Base-by-base conservation (phyloP, 768 basidiomycete genomes). In the Coprinopsis cinerea region DNA sequence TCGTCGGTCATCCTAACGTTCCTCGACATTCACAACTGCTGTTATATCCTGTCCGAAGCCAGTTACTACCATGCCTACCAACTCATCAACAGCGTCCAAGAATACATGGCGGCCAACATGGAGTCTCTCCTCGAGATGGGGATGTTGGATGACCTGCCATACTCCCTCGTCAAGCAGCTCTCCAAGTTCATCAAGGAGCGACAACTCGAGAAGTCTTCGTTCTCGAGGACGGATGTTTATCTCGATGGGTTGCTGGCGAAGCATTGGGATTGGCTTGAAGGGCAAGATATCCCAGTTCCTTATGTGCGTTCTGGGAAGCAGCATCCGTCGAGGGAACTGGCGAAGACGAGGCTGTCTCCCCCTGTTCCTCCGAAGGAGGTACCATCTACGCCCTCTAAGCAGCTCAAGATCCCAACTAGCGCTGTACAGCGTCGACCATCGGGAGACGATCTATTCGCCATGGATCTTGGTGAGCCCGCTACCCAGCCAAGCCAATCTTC, bases 121-220 rank as follows among this genome's bases (percentile, higher is more conserved):
- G 96, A 99, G 64, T 81, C 83, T 0, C 75, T 96, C 44, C 76
- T 99, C 17, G 92, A 97, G 60, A 74, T 73, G 27, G 77, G 78
- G 15, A 77, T 94, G 58, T 76, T 99, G 20, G 88, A 93, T 50
- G 85, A 85, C 45, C 74, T 95, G 30, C 73, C 83, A 1, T 60
- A 71, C 15, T 73, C 76, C 27, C 75, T 91, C 18, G 66, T 95
- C 54, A 77, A 78, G 44, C 79, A 84, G 54, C 76, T 99, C 5
- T 72, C 84, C 2, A 59, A 64, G 1, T 85, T 79, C 53, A 71
- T 84, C 1, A 70, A 73, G 15, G 52, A 60, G 9, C 72, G 77
- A 37, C 96, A 99, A 62, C 64, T 67, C 2, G 69, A 72, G 34
- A 86, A 86, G 56, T 74, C 82, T 6, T 84, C 88, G 0, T 68